Base-by-base conservation (phyloP, 345 rosid species). In the Rhizophora mangle region DNA sequence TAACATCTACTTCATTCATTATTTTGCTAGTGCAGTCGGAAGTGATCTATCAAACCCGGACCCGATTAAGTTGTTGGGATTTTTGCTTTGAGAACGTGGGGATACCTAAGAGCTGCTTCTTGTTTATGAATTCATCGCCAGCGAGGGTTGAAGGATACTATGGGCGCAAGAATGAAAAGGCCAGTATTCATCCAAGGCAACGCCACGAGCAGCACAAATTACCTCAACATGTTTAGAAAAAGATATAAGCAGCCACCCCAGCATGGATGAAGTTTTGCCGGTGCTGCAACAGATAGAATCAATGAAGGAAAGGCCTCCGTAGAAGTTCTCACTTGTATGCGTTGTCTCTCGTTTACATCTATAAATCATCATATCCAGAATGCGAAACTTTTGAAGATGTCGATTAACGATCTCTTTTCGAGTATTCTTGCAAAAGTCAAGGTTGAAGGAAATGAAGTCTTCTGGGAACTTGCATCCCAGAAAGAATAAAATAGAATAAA, bases 211-310 rank as follows among this genome's bases (percentile, higher is more conserved):
- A 2, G 87, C 91, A 26, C 72, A 81, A 39, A 79, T 88, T 18
- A 55, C 78, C 5, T 65, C 75, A n/a, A 82, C 70, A 64, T 88
- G 89, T 72, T 68, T 82, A 1, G 79, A 79, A 32, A 0, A 37
- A 1, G 85, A 86, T 30, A 91, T 88, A 5, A 80, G 52, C 63
- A 72, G 46, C 55, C 86, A 89, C 4, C 89, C 89, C 4, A 78
- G 85, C 66, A 89, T 85, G 89, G 64, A 75, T 55, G 85, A 83
- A 79, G 89, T 85, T 5, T 37, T 79, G 55, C 79, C 81, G 62
- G 81, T 65, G 22, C 52, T 94, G 70, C 90, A 89, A 47, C 86
- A 64, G 64, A 79, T 88, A 30, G 82, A 78, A 49, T 75, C 75
- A 30, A 77, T 81, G 32, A n/a, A 74, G 68, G 64, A 79, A 63